These are phyloP conservation scores for Suillus tomentosus DNA, from an alignment of 768 basidiomycete genomes.

Conservation along the genomic window DNA sequence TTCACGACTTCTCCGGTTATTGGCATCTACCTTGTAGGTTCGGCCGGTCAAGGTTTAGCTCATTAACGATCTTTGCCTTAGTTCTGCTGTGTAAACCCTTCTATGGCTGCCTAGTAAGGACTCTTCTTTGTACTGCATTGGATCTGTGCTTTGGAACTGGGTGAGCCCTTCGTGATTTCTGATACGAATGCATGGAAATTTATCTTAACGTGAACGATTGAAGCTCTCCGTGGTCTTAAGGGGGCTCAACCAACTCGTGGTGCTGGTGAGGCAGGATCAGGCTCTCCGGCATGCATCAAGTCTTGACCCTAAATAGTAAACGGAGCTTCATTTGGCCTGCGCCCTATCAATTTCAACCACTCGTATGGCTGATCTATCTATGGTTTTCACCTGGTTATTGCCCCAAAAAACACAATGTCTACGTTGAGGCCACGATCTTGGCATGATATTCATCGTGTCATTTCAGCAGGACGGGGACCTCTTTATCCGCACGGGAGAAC, in stretches of 20 bases:
- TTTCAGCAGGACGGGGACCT: not conserved
- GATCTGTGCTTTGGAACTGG: not conserved
- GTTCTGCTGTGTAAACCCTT: constrained; percentile 4
- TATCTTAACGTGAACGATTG: not conserved
- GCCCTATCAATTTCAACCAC: constrained; percentile 3
- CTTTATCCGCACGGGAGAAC: constrained; percentile 4
- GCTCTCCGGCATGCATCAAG: constrained; percentile 1
- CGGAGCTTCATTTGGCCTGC: not conserved
- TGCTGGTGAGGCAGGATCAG: constrained; percentile 5
- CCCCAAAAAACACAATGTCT: not conserved
- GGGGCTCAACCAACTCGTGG: constrained; percentile 8
- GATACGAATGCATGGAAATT: not conserved
- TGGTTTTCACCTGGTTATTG: not conserved
- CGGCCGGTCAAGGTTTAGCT: not conserved
- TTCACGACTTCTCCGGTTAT: constrained; percentile 1
- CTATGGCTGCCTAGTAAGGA: not conserved
- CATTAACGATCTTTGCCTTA: not conserved
- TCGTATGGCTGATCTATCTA: not conserved
- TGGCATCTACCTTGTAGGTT: constrained; percentile 1
- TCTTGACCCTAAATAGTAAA: not conserved
- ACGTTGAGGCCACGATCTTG: not conserved
- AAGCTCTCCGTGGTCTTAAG: constrained; percentile 7
- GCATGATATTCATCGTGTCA: not conserved
- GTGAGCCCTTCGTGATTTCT: not conserved
- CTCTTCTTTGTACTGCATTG: constrained; percentile 6